Base-by-base conservation (phyloP, 2,329 filamentous ascomycete genomes). In the Ophiostoma novo-ulmi region DNA sequence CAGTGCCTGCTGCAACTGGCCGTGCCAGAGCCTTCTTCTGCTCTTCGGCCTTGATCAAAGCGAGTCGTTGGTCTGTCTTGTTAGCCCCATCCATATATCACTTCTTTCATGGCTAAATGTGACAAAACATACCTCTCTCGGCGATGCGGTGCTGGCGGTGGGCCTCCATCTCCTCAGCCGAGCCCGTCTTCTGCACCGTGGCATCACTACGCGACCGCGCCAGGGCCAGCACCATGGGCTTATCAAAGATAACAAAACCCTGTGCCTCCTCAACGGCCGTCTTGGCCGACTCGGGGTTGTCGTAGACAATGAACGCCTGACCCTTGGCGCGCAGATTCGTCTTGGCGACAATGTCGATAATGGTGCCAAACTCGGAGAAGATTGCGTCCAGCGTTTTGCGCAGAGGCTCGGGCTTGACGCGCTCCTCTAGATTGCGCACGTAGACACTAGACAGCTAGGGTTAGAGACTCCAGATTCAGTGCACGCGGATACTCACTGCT, bases 241-340 rank as follows among this genome's bases (percentile, higher is more conserved):
- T 97, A 68, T 91, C 93, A 76, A 97, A 97, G 5, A 99, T 82
- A 75, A 96, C 91, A 79, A 99, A 99, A 10, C 93, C 94, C 76
- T 97, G 91, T 73, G 96, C 85, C 75, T 97, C 92, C 69, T 97
- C 92, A 73, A 97, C 91, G 22, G 95, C 94, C 73, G 88, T 86
- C 69, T 86, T 83, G 3, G 94, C 94, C n/a, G 89, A 87, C 70
- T 93, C 91, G n/a, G 90, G 83, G 73, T 84, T 86, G 76, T 96
- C 93, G 78, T 93, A 98, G 65, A 98, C 93, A 68, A 99, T 82
- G 78, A 99, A 99, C 0, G 95, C 95, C 81, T 99, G 95, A 14
- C 95, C 95, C 79, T 96, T 97, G 63, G 93, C 92, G 79, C 92
- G 94, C 39, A 98, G 81, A 79, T 96, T 97, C 74, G 88, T 92